Evolutionary conservation across 169 alveolate species (phyloP).

Genomic region (Plasmodium inui): DNA sequence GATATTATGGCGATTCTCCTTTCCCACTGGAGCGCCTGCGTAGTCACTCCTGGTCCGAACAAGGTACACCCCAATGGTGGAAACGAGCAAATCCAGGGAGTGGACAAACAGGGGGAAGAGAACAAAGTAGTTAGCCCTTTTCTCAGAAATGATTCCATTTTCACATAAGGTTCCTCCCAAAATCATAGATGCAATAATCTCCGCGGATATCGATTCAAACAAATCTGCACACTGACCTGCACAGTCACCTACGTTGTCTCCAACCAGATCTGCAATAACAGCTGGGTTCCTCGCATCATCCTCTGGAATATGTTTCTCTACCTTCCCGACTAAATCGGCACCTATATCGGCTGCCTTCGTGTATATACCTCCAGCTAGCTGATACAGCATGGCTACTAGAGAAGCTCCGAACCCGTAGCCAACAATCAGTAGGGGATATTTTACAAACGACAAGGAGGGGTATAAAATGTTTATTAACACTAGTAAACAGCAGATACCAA

Average conservation of each 20-base stretch:
- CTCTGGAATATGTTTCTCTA: conserved; percentile 92
- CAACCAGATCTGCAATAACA: conserved; percentile 92
- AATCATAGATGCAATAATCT: conserved; percentile 91
- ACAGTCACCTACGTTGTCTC: conserved; percentile 94
- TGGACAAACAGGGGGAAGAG: conserved; percentile 91
- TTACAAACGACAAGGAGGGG: conserved; percentile 58
- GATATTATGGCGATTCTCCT: background rate
- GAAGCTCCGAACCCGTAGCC: conserved; percentile 94
- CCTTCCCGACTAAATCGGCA: conserved; percentile 93
- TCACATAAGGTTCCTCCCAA: conserved; percentile 90
- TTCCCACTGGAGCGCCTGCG: conserved; percentile 54
- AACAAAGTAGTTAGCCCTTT: conserved; percentile 83
- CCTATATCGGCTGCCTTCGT: conserved; percentile 95
- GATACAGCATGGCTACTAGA: conserved; percentile 91
- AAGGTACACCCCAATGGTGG: conserved; percentile 84
- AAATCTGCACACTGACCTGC: conserved; percentile 93
- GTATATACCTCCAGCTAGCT: conserved; percentile 93
- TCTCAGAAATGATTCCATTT: conserved; percentile 78
- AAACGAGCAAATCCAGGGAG: conserved; percentile 86
- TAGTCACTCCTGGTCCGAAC: conserved; percentile 83
- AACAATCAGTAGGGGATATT: conserved; percentile 85
- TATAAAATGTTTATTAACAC: conserved; percentile 74
- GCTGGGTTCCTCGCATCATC: conserved; percentile 94
- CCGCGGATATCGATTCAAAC: conserved; percentile 92
- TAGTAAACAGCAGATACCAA: conserved; percentile 84